Base-by-base conservation (phyloP, 257 asterid species). In the Fraxinus cuspidata region DNA sequence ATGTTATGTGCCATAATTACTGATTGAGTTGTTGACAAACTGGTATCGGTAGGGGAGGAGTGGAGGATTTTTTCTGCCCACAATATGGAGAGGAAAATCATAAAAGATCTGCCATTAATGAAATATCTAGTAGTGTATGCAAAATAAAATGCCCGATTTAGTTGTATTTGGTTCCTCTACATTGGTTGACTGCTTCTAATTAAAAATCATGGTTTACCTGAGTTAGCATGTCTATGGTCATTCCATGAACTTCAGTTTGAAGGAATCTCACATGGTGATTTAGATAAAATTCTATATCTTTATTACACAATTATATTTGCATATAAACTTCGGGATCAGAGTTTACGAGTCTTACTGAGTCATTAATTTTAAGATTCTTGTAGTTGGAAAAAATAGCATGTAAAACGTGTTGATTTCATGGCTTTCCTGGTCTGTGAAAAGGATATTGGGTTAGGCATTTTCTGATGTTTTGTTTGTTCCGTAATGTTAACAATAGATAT, bases 401-500 rank as follows among this genome's bases (percentile, higher is more conserved):
- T 56, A 56, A n/a, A 56, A n/a, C 1, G 12, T 56, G 10, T 56
- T 18, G 27, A 56, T 56, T 51, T 56, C 28, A n/a, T 19, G 65
- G 27, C 65, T 56, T 56, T 56, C 65, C 27, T 19, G 65, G 28
- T 56, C 23, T 19, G 5, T 4, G 25, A 56, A 56, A 56, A 19
- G 10, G 27, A 56, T n/a, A 5, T 53, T 0, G 27, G 12, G 64
- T 63, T 7, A 21, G 72, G 49, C n/a, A 51, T 23, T 71, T 67
- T 73, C 38, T 60, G 75, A 31, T 71, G 7, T 25, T 73, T 68
- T 38, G 2, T 74, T 28, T 58, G 58, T 77, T 25, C 25, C 11
- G 27, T 63, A 74, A 7, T 67, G 40, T 29, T 8, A 37, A 38
- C 70, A 73, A 49, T 56, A 49, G 75, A 72, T 76, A 56, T 75